Evolutionary conservation across 805 yeast species (phyloP).

Genomic region (Suhomyces kilbournensis): DNA sequence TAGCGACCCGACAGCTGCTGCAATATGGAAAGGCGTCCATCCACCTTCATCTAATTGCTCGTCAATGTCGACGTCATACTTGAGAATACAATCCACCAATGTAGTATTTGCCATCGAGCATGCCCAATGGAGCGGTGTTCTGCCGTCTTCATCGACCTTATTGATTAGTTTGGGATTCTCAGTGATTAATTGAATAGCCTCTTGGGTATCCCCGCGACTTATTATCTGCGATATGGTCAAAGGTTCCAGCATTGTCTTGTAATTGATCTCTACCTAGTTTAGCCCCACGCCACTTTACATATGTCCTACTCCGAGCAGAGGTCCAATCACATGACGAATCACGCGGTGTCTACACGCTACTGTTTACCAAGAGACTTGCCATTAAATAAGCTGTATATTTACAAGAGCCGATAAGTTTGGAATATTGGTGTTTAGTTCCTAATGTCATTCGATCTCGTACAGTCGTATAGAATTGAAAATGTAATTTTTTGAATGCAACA

Average conservation of each 20-base stretch:
- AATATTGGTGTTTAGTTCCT: neutral
- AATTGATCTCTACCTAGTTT: neutral
- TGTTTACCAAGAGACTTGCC: neutral
- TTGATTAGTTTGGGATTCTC: slow-evolving; percentile 47
- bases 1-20: slow-evolving; percentile 68
- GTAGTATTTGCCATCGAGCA: slow-evolving; percentile 57
- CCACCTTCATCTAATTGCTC: slow-evolving; percentile 70
- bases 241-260: neutral
- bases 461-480: neutral
- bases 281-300: neutral
- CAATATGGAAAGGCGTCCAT: slow-evolving; percentile 87
- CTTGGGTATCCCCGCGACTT: neutral
- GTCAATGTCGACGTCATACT: slow-evolving; percentile 56
- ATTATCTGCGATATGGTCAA: neutral
- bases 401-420: neutral
- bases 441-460: neutral
- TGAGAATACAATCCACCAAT: slow-evolving; percentile 43
- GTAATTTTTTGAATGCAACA: neutral
- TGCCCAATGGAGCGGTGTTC: slow-evolving; percentile 91
- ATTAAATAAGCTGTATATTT: neutral
- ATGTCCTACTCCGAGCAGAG: neutral
- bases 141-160: slow-evolving; percentile 62
- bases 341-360: neutral
- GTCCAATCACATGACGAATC: neutral
- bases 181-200: neutral